Base-by-base conservation (phyloP, 352 stramenopile species). In the Phytopythium chamaehyphon region DNA sequence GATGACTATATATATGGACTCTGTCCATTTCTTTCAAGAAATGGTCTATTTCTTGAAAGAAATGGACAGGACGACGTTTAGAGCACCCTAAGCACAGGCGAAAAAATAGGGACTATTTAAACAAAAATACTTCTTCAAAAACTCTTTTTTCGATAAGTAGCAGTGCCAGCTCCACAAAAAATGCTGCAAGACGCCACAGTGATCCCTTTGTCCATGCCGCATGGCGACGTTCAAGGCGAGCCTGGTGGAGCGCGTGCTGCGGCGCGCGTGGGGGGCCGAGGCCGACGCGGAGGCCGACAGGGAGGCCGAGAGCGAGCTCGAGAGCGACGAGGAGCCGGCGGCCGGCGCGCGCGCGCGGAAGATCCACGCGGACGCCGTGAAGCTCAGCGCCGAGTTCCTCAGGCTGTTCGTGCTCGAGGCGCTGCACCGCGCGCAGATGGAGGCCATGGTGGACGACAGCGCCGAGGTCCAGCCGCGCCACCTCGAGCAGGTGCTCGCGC, bases 361-460 rank as follows among this genome's bases (percentile, higher is more conserved):
- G 57, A 89, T 94, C 54, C 66, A 86, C 53, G 39, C 59, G 36
- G 79, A 94, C 52, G 73, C 79, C n/a, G 53, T 94, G 49, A 84
- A 77, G 59, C 59, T 94, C 26, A 90, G 75, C 61, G 65, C 69
- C 47, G 83, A 94, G 50, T 79, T 83, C 59, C 54, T 94, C 55
- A 69, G 76, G 12, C 64, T 92, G n/a, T 88, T 94, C 36, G 69
- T 87, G 48, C 35, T 91, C 21, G 79, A 92, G 40, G 83, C 83
- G 4, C 48, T 92, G 11, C 77, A 68, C 18, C 79, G 83, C 51
- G 79, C 83, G n/a, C 83, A 94, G 56, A 88, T 90, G 67, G 83
- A 94, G 49, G 83, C 83, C 35, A 92, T 91, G 82, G 78, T 94
- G 28, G 83, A 94, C 52, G 83, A 90, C 40, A 90, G 77, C 56